Evolutionary conservation across 1,139 yeast genomes (phyloP), one percentile per base, ranked within the genome.

Genomic region (Geotrichum klebahnii): DNA sequence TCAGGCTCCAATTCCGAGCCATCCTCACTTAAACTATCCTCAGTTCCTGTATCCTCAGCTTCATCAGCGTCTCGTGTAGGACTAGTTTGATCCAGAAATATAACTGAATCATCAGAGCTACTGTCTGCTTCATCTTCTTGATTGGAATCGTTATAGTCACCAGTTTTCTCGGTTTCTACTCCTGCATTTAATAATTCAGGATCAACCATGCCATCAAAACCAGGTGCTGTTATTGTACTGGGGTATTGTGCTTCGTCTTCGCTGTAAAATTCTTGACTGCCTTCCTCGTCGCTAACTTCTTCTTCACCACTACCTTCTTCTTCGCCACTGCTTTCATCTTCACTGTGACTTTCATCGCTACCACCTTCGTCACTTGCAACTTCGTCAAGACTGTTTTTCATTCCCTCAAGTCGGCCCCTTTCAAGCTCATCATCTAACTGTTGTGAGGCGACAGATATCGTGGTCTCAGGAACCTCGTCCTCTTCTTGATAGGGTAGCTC

Each of bases 1-100:
- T 49, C 50, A 5, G 32, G 24, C 34, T 28, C 46, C 36, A 31
- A 24, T 22, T 63, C 39, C 59, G 66, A 10, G 19, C 49, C 46
- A 33, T 48, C 51, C 12, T 42, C 48, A 3, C 44, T 9, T 17
- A 22, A 17, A 17, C 22, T 36, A 2, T n/a, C 24, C 14, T 36
- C 39, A 9, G 24, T 20, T 14, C 14, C 24, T 5, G 45, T 50
- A 8, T 24, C 20, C 34, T 23, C 46, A 28, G 48, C 51, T 10
- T 44, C 49, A 2, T 55, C 59, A 10, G 29, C 45, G 5, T 35
- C 35, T 16, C 42, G 32, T n/a, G 36, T 37, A 3, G 32, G 32
- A 24, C 14, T 24, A 19, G 31, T 36, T 36, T 23, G 31, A 9
- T 46, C 35, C n/a, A 31, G 36, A 20, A 33, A 32, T 6, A 29